Evolutionary conservation across 192 early-diverging fungal genomes (phyloP), one percentile per base, ranked within the genome.

Genomic region (Funneliformis mosseae): DNA sequence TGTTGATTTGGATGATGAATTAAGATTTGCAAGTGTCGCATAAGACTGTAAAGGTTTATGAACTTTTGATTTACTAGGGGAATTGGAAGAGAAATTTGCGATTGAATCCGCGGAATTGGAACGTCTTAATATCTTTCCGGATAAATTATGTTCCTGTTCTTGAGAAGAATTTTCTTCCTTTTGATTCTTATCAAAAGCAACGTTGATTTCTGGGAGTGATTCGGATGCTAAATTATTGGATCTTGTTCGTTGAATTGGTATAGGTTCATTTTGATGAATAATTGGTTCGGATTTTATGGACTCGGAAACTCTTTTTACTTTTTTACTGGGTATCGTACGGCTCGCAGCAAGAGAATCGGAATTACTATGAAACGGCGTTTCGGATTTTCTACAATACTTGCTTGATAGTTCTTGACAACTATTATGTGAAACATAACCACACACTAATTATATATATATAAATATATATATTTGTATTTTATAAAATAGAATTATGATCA

Each of bases 391-490:
- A 74, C 83, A 82, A 42, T 82, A 23, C 27, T 70, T 25, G 45
- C 73, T 75, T 63, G 84, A 48, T 72, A 87, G 55, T 42, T 60
- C 78, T 38, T 72, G 75, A 78, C 88, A 91, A 67, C 84, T 80
- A 28, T 66, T 74, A 74, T 91, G 90, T 50, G 78, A 84, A 55
- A 88, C 84, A 39, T 76, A 84, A 38, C 88, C 87, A 76, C 89
- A 90, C 25, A 46, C 85, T 86, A 74, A 33, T 33, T 33, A 33
- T 33, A 2, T n/a, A n/a, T n/a, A n/a, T n/a, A n/a, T n/a, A n/a
- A n/a, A n/a, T n/a, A n/a, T n/a, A n/a, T 33, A 33, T 33, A 2
- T 33, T 33, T 33, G 0, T 33, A 2, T 33, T 33, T 33, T 33
- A 33, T 33, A 33, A 33, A 33, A 33, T 33, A 33, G 33, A 33